Percentiles rank a stretch among this genome's conserved stretches.
Conservation (phyloP, 345 rosid genomes). For the Iberis pinnata region DNA sequence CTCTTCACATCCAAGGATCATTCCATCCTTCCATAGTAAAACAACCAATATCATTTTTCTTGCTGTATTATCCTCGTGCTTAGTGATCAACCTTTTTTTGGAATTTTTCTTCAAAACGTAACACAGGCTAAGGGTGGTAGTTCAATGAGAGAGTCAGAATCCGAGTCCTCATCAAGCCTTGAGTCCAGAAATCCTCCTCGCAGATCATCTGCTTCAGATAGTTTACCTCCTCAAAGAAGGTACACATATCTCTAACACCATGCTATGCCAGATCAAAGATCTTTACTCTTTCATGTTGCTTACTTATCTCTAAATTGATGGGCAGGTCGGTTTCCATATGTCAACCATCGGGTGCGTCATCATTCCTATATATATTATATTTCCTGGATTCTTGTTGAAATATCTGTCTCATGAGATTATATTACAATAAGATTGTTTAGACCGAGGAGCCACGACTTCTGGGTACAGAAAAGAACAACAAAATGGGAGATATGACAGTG, state of each 20-base stretch:
- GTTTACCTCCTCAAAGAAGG: conserved; percentile 87
- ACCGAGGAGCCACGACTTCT: too few species aligned
- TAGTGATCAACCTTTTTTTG: conserved; percentile 5
- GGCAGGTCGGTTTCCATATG: conserved; percentile 51
- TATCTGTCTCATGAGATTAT: too few species aligned
- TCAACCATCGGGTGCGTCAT: conserved; percentile 61
- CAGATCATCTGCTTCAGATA: conserved; percentile 69
- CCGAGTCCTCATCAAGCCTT: conserved; percentile 44
- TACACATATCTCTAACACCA: conserved; percentile 22
- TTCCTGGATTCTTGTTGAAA: too few species aligned
- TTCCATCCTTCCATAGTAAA: neutral
- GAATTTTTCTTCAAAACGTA: conserved; percentile 43
- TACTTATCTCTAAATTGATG: conserved; percentile 4
- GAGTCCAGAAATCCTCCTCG: conserved; percentile 61
- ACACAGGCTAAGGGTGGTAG: conserved; percentile 48
- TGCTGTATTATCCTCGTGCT: neutral
- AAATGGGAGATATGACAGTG: conserved; percentile 67
- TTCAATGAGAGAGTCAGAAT: conserved; percentile 62
- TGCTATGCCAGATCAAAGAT: conserved; percentile 3
- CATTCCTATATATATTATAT: neutral
- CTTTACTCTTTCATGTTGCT: conserved; percentile 7
- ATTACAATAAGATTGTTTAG: too few species aligned
- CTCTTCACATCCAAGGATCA: conserved; percentile 1
- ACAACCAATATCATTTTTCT: neutral
- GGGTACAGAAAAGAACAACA: conserved; percentile 46